phyloP scores from a whole-genome alignment of 2,329 filamentous ascomycete genomes.

The Pseudogymnoascus sp. region DNA sequence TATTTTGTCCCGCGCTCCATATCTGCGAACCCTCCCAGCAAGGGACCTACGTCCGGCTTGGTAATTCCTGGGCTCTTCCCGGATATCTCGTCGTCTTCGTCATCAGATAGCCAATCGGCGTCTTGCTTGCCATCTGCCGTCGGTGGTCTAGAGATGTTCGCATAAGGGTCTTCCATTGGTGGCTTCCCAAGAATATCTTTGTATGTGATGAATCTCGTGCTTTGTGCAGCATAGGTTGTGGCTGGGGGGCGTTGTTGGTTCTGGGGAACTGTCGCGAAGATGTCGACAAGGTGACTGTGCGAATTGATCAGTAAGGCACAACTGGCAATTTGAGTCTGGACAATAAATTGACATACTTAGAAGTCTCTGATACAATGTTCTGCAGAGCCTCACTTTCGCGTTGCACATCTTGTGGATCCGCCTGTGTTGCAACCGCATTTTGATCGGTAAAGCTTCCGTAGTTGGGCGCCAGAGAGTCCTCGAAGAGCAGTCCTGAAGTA shows the following conservation, averaged over 20 bases:
- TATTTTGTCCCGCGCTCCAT: constrained; percentile 26
- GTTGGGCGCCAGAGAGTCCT: constrained; percentile 49
- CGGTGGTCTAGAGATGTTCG: constrained; percentile 18
- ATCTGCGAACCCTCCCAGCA: constrained; percentile 29
- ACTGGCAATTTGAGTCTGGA: constrained; percentile 10
- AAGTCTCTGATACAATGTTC: constrained; percentile 54
- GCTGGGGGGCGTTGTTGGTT: constrained; percentile 32
- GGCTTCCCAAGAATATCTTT: constrained; percentile 55
- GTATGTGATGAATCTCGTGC: constrained; percentile 49
- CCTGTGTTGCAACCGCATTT: constrained; percentile 40
- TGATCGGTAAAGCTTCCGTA: constrained; percentile 57
- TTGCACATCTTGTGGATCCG: constrained; percentile 54
- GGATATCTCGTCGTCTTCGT: constrained; percentile 25
- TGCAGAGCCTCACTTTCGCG: constrained; percentile 57
- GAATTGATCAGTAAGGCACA: background rate
- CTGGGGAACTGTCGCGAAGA: constrained; percentile 55
- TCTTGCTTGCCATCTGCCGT: background rate
- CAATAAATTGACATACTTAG: constrained; percentile 42
- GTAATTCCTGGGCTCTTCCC: constrained; percentile 22
- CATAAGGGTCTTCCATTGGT: constrained; percentile 35
- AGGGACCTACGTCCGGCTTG: constrained; percentile 28
- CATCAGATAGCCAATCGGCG: constrained; percentile 38
- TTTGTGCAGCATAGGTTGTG: constrained; percentile 43
- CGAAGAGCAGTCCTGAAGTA: constrained; percentile 47
- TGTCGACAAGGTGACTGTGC: constrained; percentile 56